Base-by-base conservation (phyloP, 768 basidiomycete species). In the Russula dissimulans region DNA sequence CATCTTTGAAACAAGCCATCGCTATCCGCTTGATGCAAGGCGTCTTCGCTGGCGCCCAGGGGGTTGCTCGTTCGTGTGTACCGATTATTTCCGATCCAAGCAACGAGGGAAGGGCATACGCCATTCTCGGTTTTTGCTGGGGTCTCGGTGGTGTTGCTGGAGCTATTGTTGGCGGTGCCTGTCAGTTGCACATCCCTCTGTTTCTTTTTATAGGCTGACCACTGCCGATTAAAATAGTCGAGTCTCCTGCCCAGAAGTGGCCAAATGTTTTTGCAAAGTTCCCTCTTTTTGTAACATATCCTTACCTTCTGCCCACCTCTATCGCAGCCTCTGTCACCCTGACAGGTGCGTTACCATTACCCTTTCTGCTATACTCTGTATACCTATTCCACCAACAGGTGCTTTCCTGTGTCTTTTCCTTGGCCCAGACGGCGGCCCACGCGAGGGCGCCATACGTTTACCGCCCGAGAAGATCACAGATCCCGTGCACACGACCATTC, bases 61-160 rank as follows among this genome's bases (percentile, higher is more conserved):
- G 95, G 22, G 95, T 97, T 31, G 95, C 93, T 46, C 83, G 95
- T 68, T 90, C 93, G 12, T 88, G 85, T 18, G 86, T 98, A 53
- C 75, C 89, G 12, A 85, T 86, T 64, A 80, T 99, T 59, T 95
- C 97, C 0, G 95, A 98, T 71, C 75, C 84, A 32, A 88, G 85
- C 54, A 99, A 99, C 72, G 95, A 97, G 72, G 89, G 89, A 29
- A 81, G 92, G 66, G 97, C 95, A 26, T 98, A 97, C 71, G 91
- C 94, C 48, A 89, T 95, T 59, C 77, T 97, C 49, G 95, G 89
- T 11, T 97, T 95, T 71, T 91, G 86, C 66, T 97, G 95, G 97
- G 95, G 94, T 61, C 82, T 98, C 65, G 97, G 95, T 62, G 97
- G 95, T 81, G 91, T 94, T 12, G 82, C 86, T 48, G 92, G 92